phyloP scores from a whole-genome alignment of 108 stramenopile genomes.

The Skeletonema potamos region DNA sequence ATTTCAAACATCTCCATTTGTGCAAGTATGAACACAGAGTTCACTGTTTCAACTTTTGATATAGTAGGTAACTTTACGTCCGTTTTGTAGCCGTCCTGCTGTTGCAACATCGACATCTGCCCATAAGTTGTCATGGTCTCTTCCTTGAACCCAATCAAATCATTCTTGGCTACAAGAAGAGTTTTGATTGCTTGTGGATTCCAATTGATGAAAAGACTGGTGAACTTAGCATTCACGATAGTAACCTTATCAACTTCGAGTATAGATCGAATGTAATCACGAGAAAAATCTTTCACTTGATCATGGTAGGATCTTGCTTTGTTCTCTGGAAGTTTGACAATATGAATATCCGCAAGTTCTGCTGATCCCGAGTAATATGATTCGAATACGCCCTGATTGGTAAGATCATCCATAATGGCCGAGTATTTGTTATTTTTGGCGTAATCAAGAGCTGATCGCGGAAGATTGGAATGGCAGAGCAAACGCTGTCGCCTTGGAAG shows the following conservation, averaged over 20 bases:
- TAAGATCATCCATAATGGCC: constrained; percentile 57
- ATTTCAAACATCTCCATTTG: constrained; percentile 73
- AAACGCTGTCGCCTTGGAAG: constrained; percentile 60
- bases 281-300: constrained; percentile 33
- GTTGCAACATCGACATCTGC: constrained; percentile 21
- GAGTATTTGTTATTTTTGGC: constrained; percentile 50
- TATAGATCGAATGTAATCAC: constrained; percentile 27
- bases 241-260: constrained; percentile 24
- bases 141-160: constrained; percentile 42
- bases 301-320: constrained; percentile 31
- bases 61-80: not conserved
- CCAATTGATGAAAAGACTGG: constrained; percentile 81
- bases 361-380: constrained; percentile 55
- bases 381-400: constrained; percentile 58
- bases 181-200: constrained; percentile 71
- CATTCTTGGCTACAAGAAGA: constrained; percentile 36
- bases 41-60: not conserved
- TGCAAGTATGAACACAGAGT: constrained; percentile 58
- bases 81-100: constrained; percentile 1
- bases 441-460: constrained; percentile 50
- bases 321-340: constrained; percentile 21
- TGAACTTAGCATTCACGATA: constrained; percentile 68
- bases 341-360: constrained; percentile 71
- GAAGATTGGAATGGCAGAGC: constrained; percentile 77
- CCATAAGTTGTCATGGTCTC: constrained; percentile 39